A percentile compares a stretch with the other conserved stretches of the same genome.
phyloP scores from a whole-genome alignment of 139 green algal species.

The Bryopsis sp. region DNA sequence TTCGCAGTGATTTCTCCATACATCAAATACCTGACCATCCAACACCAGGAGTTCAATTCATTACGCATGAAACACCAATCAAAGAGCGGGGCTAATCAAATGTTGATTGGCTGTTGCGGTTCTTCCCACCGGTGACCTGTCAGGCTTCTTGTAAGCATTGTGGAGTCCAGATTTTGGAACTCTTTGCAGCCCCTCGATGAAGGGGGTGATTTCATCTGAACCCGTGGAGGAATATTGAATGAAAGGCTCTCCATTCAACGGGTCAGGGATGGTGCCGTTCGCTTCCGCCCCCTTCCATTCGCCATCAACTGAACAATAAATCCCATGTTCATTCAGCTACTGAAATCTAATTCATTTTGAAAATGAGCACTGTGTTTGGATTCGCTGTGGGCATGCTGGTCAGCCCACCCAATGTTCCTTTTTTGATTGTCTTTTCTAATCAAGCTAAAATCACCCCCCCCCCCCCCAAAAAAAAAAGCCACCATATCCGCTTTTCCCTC shows the following conservation, averaged over 20 bases:
- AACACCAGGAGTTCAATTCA: background rate
- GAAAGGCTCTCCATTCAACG: constrained; percentile 71
- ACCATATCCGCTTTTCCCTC: too few relatives aligned
- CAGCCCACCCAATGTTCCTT: background rate
- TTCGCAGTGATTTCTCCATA: constrained; percentile 74
- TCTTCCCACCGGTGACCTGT: constrained; percentile 14
- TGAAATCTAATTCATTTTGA: background rate
- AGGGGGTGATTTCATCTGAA: constrained; percentile 49
- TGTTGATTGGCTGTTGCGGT: background rate
- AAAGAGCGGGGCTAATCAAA: constrained; percentile 12
- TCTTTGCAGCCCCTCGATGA: constrained; percentile 57
- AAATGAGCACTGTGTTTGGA: background rate
- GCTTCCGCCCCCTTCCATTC: constrained; percentile 42
- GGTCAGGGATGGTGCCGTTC: constrained; percentile 56
- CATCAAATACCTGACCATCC: constrained; percentile 66
- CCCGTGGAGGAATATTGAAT: constrained; percentile 60
- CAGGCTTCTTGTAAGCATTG: constrained; percentile 86
- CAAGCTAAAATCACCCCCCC: too few relatives aligned
- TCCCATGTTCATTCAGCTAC: background rate
- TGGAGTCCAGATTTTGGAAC: constrained; percentile 82
- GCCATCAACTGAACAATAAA: constrained; percentile 50
- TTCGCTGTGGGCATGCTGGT: background rate
- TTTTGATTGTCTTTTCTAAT: background rate
- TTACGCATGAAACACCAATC: constrained; percentile 19
- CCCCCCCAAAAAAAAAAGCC: too few relatives aligned